phyloP scores from a whole-genome alignment of 176 grass and related monocot genomes.

The Urochloa ruziziensis region DNA sequence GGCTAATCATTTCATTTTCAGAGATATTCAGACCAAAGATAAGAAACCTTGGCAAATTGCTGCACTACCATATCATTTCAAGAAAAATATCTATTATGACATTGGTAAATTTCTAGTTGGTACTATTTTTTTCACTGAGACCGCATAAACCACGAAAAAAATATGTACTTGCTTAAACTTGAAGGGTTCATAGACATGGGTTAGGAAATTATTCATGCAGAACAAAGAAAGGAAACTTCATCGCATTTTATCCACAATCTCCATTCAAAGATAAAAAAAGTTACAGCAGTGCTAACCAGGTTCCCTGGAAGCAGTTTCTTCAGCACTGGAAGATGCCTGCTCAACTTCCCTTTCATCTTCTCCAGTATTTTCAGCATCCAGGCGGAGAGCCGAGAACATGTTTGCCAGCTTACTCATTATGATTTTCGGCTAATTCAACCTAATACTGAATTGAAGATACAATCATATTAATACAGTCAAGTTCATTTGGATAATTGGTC shows the following conservation, averaged over 20 bases:
- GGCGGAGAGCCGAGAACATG: conserved; percentile 44
- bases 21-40: not conserved
- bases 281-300: conserved; percentile 15
- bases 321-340: not conserved
- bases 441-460: not conserved
- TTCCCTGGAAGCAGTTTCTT: conserved; percentile 12
- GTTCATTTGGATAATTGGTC: not conserved
- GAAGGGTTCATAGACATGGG: not conserved
- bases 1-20: not conserved
- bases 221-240: not conserved
- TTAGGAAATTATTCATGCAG: not conserved
- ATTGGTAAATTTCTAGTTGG: not conserved
- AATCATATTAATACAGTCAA: not conserved
- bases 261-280: not conserved
- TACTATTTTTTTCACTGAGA: not conserved
- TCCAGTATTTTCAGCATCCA: conserved; percentile 40
- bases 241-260: not conserved
- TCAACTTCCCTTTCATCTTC: conserved; percentile 23
- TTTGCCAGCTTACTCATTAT: conserved; percentile 49
- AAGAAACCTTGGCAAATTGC: not conserved
- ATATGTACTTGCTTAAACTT: not conserved
- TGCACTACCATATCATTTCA: not conserved
- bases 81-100: not conserved
- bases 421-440: not conserved
- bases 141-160: not conserved